Conservation (phyloP, 768 basidiomycete species). For the Paxillus involutus region DNA sequence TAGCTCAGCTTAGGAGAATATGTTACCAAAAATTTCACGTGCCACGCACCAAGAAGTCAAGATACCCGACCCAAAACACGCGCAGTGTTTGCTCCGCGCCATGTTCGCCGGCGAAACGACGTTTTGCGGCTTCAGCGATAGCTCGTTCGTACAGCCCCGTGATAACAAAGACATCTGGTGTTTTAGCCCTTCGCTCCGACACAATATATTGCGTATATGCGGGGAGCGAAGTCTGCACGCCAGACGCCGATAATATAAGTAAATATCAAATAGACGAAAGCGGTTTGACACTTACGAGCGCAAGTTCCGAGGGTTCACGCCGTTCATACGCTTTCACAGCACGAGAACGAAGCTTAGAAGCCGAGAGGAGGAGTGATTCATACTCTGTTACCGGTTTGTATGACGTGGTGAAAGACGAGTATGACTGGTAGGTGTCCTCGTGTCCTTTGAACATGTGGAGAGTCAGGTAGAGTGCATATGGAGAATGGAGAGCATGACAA, state of each 20-base stretch:
- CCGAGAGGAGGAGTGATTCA: constrained; percentile 70
- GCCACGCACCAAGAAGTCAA: constrained; percentile 62
- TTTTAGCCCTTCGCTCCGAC: constrained; percentile 59
- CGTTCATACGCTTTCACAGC: constrained; percentile 61
- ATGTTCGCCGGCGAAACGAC: constrained; percentile 51
- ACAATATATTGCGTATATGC: constrained; percentile 63
- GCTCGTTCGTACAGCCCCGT: constrained; percentile 69
- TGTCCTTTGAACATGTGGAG: constrained; percentile 47
- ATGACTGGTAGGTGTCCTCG: constrained; percentile 80
- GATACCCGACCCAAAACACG: constrained; percentile 72
- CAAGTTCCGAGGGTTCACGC: constrained; percentile 61
- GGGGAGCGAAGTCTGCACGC: constrained; percentile 44
- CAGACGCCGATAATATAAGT: constrained; percentile 15
- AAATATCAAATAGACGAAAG: neutral
- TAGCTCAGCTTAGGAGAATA: neutral
- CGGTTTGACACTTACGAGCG: constrained; percentile 47
- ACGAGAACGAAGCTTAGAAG: constrained; percentile 67
- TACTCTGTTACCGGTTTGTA: constrained; percentile 75
- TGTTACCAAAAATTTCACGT: neutral
- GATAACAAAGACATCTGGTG: constrained; percentile 58
- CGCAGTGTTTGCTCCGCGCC: constrained; percentile 59
- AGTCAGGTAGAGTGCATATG: neutral
- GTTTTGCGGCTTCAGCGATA: constrained; percentile 67
- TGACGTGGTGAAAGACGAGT: constrained; percentile 86
- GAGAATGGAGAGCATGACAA: constrained; percentile 5